These are phyloP conservation scores for Drosera capensis DNA, from an alignment of 148 eudicot species.

Conservation along the genomic window DNA sequence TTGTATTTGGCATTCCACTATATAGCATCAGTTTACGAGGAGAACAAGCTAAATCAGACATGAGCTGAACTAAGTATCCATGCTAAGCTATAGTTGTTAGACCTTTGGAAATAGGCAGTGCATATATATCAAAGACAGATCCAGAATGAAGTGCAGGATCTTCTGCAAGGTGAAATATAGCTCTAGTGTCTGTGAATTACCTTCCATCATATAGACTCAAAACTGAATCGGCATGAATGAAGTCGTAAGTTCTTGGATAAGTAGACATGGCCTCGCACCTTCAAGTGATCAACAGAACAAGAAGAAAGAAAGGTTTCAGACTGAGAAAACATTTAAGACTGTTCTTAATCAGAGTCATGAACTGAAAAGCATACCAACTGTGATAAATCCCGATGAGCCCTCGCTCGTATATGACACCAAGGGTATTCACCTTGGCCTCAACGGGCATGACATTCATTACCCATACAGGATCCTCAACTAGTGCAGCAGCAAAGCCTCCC, in stretches of 20 bases:
- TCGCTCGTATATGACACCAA: slow-evolving; percentile 61
- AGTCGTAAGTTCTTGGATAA: slow-evolving; percentile 79
- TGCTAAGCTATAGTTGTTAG: too few relatives aligned
- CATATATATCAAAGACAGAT: too few relatives aligned
- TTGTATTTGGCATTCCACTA: too few relatives aligned
- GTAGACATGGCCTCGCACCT: slow-evolving; percentile 99
- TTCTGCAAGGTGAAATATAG: too few relatives aligned
- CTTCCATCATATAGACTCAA: slow-evolving; percentile 63
- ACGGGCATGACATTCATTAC: slow-evolving; percentile 78
- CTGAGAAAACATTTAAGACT: neutral
- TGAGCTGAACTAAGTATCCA: too few relatives aligned
- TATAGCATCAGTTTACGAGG: too few relatives aligned
- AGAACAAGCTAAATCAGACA: too few relatives aligned
- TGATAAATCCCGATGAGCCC: slow-evolving; percentile 88
- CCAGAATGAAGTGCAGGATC: too few relatives aligned
- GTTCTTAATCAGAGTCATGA: neutral
- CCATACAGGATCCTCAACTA: slow-evolving; percentile 74
- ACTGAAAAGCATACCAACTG: slow-evolving; percentile 41
- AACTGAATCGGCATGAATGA: slow-evolving; percentile 63
- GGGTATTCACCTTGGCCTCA: slow-evolving; percentile 55
- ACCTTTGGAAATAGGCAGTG: too few relatives aligned
- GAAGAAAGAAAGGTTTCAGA: neutral
- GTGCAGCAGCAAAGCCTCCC: slow-evolving; percentile 90
- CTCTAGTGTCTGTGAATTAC: slow-evolving; percentile 27
- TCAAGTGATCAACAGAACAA: neutral